These are phyloP conservation scores for Talaromyces sp. DNA, from an alignment of 2,329 filamentous ascomycete genomes.

Conservation along the genomic window DNA sequence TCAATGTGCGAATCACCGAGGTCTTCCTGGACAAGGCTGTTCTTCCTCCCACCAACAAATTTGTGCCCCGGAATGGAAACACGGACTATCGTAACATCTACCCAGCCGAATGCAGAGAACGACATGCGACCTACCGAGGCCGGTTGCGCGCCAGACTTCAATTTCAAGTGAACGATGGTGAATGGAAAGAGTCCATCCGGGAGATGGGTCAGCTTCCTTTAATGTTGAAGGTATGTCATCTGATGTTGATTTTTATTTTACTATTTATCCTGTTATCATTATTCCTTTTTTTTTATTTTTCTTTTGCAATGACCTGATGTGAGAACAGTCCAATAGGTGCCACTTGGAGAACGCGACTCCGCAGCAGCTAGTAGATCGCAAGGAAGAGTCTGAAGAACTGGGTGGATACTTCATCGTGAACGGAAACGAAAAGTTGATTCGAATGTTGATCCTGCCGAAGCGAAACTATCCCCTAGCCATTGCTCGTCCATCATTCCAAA, in stretches of 20 bases:
- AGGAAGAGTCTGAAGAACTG: constrained; percentile 94
- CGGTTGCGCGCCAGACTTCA: constrained; percentile 79
- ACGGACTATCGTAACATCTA: constrained; percentile 64
- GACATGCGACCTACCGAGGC: constrained; percentile 86
- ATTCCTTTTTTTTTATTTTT: not conserved
- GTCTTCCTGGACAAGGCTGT: constrained; percentile 77
- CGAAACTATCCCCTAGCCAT: constrained; percentile 96
- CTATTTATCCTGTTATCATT: no score
- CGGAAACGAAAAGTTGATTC: constrained; percentile 93
- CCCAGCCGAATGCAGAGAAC: constrained; percentile 89
- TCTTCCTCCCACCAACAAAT: constrained; percentile 78
- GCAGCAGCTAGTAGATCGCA: constrained; percentile 72
- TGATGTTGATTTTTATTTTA: not conserved
- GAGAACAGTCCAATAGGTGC: constrained; percentile 71
- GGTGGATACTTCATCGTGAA: constrained; percentile 98
- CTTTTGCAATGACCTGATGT: not conserved
- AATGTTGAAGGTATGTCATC: constrained; percentile 74
- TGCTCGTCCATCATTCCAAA: constrained; percentile 80
- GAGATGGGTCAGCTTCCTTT: constrained; percentile 87
- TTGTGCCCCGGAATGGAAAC: constrained; percentile 58
- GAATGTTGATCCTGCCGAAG: constrained; percentile 82
- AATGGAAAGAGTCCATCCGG: constrained; percentile 74
- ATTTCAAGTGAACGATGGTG: constrained; percentile 80
- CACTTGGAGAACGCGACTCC: constrained; percentile 85
- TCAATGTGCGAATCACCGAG: constrained; percentile 74